Base-by-base conservation (phyloP, 1,139 yeast species). In the Pichia sp. region DNA sequence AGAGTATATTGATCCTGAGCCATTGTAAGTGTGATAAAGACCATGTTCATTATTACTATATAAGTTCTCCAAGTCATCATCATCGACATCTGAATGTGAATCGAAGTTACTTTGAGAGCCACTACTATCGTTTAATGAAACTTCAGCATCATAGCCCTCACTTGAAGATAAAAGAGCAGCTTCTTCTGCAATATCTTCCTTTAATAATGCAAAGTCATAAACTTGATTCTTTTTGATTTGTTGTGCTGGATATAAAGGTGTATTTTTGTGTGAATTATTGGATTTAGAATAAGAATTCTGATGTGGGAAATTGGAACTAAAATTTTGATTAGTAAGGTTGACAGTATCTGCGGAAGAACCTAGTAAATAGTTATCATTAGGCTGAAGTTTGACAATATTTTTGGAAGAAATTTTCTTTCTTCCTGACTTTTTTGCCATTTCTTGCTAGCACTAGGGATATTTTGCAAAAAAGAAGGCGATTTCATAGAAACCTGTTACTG, bases 151-250 rank as follows among this genome's bases (percentile, higher is more conserved):
- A 35, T 54, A 54, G 1, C 50, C 53, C 30, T 53, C 55, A 39
- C 54, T 51, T 18, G 50, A 47, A 8, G 55, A 47, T 12, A 53
- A 11, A 6, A 51, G 39, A 3, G 56, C 63, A 1, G 61, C 58
- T 44, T 58, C 60, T 36, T 56, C 57, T 6, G 42, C 46, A 5
- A 50, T 51, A 27, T 53, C 59, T 25, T 53, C 57, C 25, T 39
- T 47, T 4, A 54, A 27, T 27, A 48, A 27, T 7, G 57, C 55
- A 35, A 48, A 50, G n/a, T 37, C 37, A 29, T 46, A 48, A 8
- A 45, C 51, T 15, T 45, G 45, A 15, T 30, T 26, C 11, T 24
- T 39, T 39, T 39, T 23, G 3, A 42, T 39, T 22, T 7, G 3
- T 30, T 36, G 43, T 12, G 44, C 44, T 5, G 25, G 42, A 16